Evolutionary conservation across 163 green algal genomes (phyloP).

Genomic region (Botryococcus braunii): DNA sequence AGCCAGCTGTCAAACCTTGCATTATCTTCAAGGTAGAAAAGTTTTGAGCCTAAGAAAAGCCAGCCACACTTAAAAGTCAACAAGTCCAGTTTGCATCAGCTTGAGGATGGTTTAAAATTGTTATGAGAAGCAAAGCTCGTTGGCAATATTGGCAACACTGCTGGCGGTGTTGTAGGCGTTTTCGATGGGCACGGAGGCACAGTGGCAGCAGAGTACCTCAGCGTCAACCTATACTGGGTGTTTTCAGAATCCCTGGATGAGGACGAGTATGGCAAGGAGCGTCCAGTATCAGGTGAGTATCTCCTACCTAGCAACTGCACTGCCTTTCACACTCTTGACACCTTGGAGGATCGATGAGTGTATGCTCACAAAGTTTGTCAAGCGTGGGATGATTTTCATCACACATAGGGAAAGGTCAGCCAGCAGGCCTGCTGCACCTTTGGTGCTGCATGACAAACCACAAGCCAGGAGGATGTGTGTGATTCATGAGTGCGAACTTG

Average conservation of each 20-base stretch:
- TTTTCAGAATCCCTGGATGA: slow-evolving; percentile 27
- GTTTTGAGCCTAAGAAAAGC: neutral
- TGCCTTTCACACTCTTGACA: too few relatives aligned
- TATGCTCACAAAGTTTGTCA: too few relatives aligned
- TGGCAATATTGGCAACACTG: neutral
- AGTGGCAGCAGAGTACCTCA: slow-evolving; percentile 35
- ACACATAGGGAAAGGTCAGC: too few relatives aligned
- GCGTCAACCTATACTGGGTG: slow-evolving; percentile 32
- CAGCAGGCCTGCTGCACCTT: too few relatives aligned
- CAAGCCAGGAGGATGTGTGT: too few relatives aligned
- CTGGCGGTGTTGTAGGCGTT: slow-evolving; percentile 32
- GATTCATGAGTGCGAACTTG: too few relatives aligned
- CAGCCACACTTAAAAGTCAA: neutral
- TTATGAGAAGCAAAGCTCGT: neutral
- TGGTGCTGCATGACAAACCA: too few relatives aligned
- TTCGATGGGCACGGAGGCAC: slow-evolving; percentile 50
- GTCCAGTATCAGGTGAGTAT: slow-evolving; percentile 9
- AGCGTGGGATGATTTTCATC: too few relatives aligned
- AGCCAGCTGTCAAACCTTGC: slow-evolving; percentile 1
- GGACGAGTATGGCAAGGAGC: slow-evolving; percentile 8
- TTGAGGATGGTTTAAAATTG: neutral
- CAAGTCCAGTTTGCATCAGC: neutral
- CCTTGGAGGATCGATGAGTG: too few relatives aligned
- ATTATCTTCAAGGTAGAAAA: neutral
- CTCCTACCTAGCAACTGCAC: too few relatives aligned